These are phyloP conservation scores for Talaromyces stipitatus DNA, from an alignment of 495 filamentous ascomycete species.

Conservation along the genomic window DNA sequence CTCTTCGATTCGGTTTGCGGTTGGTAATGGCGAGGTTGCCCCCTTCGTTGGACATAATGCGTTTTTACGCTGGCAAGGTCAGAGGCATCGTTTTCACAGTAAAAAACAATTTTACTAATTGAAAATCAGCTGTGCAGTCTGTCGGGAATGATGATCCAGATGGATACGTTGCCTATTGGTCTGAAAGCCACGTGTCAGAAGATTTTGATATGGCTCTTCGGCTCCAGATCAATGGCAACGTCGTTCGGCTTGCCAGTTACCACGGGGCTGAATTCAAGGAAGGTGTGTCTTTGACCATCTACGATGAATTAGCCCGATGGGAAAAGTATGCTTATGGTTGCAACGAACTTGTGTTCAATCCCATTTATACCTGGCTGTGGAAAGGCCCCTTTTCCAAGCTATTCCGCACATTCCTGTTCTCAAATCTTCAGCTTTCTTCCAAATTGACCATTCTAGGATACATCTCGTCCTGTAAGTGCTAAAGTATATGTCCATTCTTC, in stretches of 20 bases:
- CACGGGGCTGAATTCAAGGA: slow-evolving; percentile 34
- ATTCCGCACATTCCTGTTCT: slow-evolving; percentile 62
- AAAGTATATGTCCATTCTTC: no score
- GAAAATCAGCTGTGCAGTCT: slow-evolving; percentile 21
- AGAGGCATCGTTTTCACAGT: slow-evolving; percentile 67
- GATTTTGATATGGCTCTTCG: slow-evolving; percentile 36
- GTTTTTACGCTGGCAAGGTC: slow-evolving; percentile 68
- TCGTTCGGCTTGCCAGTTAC: slow-evolving; percentile 31
- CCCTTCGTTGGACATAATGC: slow-evolving; percentile 70
- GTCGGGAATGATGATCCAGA: slow-evolving; percentile 14
- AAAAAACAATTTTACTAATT: slow-evolving; percentile 31
- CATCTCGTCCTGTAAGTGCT: slow-evolving; percentile 76
- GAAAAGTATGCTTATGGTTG: slow-evolving; percentile 37
- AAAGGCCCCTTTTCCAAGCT: slow-evolving; percentile 62
- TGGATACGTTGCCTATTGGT: slow-evolving; percentile 31
- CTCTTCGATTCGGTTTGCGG: slow-evolving; percentile 30
- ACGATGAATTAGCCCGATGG: slow-evolving; percentile 38
- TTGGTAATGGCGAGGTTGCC: slow-evolving; percentile 28
- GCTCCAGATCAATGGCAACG: slow-evolving; percentile 28
- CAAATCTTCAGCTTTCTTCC: slow-evolving; percentile 66
- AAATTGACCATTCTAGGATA: slow-evolving; percentile 78
- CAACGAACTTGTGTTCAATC: slow-evolving; percentile 45
- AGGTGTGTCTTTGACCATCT: slow-evolving; percentile 36
- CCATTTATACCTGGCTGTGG: slow-evolving; percentile 56
- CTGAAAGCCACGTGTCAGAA: slow-evolving; percentile 32